Conservation (phyloP, 805 yeast genomes). For the Ogataea glucozyma region DNA sequence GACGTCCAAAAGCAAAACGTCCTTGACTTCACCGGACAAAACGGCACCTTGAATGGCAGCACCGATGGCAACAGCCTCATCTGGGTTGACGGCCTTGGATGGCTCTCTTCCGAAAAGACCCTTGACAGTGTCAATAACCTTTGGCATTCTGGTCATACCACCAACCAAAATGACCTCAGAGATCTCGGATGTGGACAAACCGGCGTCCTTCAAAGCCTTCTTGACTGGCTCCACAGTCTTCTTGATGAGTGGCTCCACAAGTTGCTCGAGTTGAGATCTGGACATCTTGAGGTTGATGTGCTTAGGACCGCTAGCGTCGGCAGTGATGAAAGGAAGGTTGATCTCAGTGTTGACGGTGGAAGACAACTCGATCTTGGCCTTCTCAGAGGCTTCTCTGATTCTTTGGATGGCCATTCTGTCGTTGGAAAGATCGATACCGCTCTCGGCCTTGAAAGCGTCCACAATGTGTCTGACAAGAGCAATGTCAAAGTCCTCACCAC, state of each 20-base stretch:
- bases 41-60: constrained; percentile 92
- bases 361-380: constrained; percentile 72
- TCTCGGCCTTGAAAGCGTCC: constrained; percentile 53
- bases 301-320: constrained; percentile 47
- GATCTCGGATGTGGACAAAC: constrained; percentile 59
- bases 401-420: constrained; percentile 68
- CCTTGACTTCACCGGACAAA: constrained; percentile 77
- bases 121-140: constrained; percentile 62
- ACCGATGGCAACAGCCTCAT: constrained; percentile 89
- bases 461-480: constrained; percentile 75
- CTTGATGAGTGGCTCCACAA: constrained; percentile 66
- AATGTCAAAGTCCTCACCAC: constrained; percentile 93
- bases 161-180: constrained; percentile 81
- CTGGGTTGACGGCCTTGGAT: constrained; percentile 78
- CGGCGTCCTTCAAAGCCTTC: constrained; percentile 74
- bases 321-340: constrained; percentile 67
- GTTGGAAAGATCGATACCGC: constrained; percentile 53
- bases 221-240: constrained; percentile 73
- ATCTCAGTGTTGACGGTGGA: constrained; percentile 62
- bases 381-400: constrained; percentile 78
- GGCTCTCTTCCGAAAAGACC: constrained; percentile 63
- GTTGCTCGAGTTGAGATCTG: constrained; percentile 65
- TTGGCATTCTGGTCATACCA: constrained; percentile 92
- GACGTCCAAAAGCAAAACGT: constrained; percentile 76
- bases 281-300: constrained; percentile 61